phyloP scores from a whole-genome alignment of 257 asterid genomes.

The Solanum sitiens region DNA sequence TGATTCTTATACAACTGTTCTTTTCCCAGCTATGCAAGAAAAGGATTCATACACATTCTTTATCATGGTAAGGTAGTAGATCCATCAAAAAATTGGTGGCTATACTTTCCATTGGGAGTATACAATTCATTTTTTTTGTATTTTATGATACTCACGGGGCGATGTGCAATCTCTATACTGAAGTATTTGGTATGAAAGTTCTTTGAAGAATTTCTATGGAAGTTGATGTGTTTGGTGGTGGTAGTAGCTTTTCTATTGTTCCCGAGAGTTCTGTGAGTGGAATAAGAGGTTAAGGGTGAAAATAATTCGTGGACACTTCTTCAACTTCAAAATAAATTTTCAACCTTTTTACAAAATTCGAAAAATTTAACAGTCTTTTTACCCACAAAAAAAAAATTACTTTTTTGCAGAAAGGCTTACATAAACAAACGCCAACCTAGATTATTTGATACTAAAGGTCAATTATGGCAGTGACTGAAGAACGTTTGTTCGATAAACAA shows the following conservation, averaged over 20 bases:
- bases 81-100: not conserved
- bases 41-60: not conserved
- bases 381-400: no score
- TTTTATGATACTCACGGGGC: not conserved
- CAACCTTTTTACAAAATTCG: not conserved
- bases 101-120: not conserved
- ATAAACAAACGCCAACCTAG: not conserved
- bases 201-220: not conserved
- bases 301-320: not conserved
- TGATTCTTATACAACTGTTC: not conserved
- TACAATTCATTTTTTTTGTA: not conserved
- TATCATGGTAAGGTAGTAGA: not conserved
- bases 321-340: not conserved
- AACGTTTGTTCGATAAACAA: not conserved
- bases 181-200: not conserved
- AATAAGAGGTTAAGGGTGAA: not conserved
- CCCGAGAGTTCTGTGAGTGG: not conserved
- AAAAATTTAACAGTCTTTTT: not conserved
- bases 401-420: not conserved
- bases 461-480: not conserved
- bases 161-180: not conserved
- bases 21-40: not conserved
- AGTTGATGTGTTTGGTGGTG: not conserved
- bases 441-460: not conserved
- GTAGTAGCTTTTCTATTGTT: not conserved